These are phyloP conservation scores for Boletus subcaerulescens DNA, from an alignment of 768 basidiomycete genomes.

Conservation along the genomic window DNA sequence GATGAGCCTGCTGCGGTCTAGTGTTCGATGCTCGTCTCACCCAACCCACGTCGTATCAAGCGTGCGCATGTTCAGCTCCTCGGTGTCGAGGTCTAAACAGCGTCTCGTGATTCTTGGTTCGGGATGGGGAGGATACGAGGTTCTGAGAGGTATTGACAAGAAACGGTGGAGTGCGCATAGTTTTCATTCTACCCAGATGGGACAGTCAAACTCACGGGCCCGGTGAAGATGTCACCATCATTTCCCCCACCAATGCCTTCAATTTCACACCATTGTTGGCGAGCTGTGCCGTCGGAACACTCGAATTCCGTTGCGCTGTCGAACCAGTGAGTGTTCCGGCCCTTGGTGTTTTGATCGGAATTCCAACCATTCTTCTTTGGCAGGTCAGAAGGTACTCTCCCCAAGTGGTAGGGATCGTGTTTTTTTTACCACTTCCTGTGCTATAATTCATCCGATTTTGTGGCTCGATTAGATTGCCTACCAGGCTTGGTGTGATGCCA, in stretches of 20 bases:
- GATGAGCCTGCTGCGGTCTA: conserved; percentile 17
- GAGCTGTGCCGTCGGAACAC: conserved; percentile 70
- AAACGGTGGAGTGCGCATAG: conserved; percentile 59
- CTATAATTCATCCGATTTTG: neutral
- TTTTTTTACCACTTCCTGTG: neutral
- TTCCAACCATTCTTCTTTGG: conserved; percentile 1
- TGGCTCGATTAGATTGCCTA: conserved; percentile 46
- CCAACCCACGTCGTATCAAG: neutral
- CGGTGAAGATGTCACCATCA: conserved; percentile 54
- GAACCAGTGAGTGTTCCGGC: conserved; percentile 58
- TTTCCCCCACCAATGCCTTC: conserved; percentile 56
- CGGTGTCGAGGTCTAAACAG: conserved; percentile 33
- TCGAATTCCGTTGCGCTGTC: conserved; percentile 77
- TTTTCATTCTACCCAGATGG: neutral
- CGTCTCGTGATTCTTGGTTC: conserved; percentile 68
- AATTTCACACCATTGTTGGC: conserved; percentile 48
- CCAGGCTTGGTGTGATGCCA: conserved; percentile 75
- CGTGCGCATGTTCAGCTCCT: conserved; percentile 39
- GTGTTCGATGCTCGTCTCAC: conserved; percentile 2
- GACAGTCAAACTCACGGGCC: conserved; percentile 2
- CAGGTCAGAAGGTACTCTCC: conserved; percentile 58
- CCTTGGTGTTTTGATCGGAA: neutral
- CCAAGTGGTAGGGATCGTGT: conserved; percentile 42
- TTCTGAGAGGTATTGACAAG: conserved; percentile 65
- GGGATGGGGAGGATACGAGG: conserved; percentile 76